Percentiles rank a stretch among this genome's conserved stretches.
These are phyloP conservation scores for Oryza glaberrima DNA, from an alignment of 176 grass and related monocot species.

Conservation along the genomic window DNA sequence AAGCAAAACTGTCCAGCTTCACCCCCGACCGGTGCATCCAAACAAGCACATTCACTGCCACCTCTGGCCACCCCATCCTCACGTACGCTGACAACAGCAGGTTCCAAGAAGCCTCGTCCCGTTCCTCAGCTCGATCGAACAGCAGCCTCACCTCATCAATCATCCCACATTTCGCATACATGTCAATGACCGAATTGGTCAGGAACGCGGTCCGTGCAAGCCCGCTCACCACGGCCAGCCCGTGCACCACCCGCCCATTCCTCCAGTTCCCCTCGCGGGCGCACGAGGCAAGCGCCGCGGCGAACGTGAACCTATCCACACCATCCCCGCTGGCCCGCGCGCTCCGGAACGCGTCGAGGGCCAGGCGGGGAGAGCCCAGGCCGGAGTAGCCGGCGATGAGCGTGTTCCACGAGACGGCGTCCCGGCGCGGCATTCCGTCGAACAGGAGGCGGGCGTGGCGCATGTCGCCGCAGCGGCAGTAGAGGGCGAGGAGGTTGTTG, in stretches of 20 bases:
- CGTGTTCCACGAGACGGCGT: slow-evolving; percentile 64
- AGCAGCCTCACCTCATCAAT: slow-evolving; percentile 75
- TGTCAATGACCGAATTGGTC: slow-evolving; percentile 72
- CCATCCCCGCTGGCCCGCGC: slow-evolving; percentile 20
- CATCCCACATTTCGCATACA: slow-evolving; percentile 77
- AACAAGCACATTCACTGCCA: slow-evolving; percentile 67
- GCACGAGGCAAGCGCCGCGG: slow-evolving; percentile 41
- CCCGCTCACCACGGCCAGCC: slow-evolving; percentile 61
- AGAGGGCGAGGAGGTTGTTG: slow-evolving; percentile 58
- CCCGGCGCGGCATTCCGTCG: slow-evolving; percentile 61
- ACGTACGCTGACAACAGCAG: slow-evolving; percentile 58
- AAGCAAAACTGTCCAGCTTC: slow-evolving; percentile 62
- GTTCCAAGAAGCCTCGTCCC: slow-evolving; percentile 74
- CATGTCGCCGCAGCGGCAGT: slow-evolving; percentile 49
- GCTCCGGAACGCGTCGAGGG: slow-evolving; percentile 49
- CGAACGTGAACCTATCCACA: slow-evolving; percentile 57
- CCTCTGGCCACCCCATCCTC: slow-evolving; percentile 64
- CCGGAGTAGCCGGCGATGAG: slow-evolving; percentile 57
- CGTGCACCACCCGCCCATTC: slow-evolving; percentile 51
- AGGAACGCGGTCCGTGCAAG: slow-evolving; percentile 46
- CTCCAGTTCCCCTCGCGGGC: slow-evolving; percentile 31
- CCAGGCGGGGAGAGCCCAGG: background rate
- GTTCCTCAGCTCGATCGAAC: slow-evolving; percentile 76
- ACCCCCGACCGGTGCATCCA: slow-evolving; percentile 80
- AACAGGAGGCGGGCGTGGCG: slow-evolving; percentile 52